Conservation (phyloP, 2,329 filamentous ascomycete genomes). For the Colletotrichum sidae region DNA sequence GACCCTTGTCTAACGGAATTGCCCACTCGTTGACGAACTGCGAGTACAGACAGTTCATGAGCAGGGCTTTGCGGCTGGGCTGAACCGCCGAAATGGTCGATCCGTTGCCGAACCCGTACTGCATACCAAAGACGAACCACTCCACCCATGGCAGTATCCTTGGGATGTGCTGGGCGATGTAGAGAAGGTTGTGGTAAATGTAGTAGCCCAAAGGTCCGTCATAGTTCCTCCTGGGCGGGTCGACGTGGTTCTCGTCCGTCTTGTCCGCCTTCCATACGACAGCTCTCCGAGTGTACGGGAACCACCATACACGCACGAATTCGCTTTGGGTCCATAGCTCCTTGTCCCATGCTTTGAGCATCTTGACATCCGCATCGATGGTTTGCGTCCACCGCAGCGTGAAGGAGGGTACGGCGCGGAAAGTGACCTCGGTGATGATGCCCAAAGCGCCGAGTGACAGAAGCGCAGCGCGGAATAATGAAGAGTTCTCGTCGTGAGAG, state of each 20-base stretch:
- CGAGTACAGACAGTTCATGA: conserved; percentile 99
- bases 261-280: conserved; percentile 92
- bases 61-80: conserved; percentile 80
- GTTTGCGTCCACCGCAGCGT: conserved; percentile 90
- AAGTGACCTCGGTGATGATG: conserved; percentile 89
- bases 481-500: conserved; percentile 73
- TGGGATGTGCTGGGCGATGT: conserved; percentile 81
- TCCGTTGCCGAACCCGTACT: conserved; percentile 88
- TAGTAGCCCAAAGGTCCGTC: conserved; percentile 86
- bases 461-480: conserved; percentile 89
- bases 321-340: conserved; percentile 86
- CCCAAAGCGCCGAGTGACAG: conserved; percentile 90
- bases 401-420: conserved; percentile 82
- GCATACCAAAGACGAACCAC: conserved; percentile 97
- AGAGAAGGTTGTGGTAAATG: conserved; percentile 91
- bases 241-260: conserved; percentile 70
- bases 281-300: conserved; percentile 89
- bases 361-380: conserved; percentile 75
- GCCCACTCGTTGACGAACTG: conserved; percentile 99
- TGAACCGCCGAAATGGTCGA: conserved; percentile 80
- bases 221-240: conserved; percentile 79
- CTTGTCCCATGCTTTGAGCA: conserved; percentile 78
- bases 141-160: conserved; percentile 88
- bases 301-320: conserved; percentile 97
- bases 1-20: conserved; percentile 84